These are phyloP conservation scores for Phytophthora fragariae DNA, from an alignment of 352 stramenopile species.

Conservation along the genomic window DNA sequence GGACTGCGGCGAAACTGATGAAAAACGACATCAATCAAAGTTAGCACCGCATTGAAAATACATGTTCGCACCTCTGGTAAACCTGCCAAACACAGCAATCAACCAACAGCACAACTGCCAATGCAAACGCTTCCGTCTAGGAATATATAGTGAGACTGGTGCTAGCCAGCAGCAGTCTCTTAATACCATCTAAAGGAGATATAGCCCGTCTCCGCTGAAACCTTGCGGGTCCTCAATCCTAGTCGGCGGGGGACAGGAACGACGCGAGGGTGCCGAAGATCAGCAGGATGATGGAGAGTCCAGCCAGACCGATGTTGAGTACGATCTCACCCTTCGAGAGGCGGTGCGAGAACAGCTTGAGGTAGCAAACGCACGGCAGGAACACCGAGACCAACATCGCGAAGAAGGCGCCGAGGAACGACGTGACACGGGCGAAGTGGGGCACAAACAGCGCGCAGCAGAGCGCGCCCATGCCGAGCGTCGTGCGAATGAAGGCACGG, in stretches of 20 bases:
- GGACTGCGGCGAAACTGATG: constrained; percentile 9
- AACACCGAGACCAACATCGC: constrained; percentile 87
- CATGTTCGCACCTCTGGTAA: background rate
- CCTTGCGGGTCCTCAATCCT: constrained; percentile 10
- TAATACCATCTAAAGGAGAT: constrained; percentile 25
- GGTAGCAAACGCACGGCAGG: constrained; percentile 85
- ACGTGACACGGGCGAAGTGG: constrained; percentile 86
- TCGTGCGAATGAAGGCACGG: constrained; percentile 70
- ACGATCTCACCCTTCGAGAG: constrained; percentile 58
- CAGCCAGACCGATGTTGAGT: constrained; percentile 65
- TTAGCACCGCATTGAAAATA: background rate
- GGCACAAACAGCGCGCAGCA: constrained; percentile 79
- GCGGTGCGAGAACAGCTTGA: constrained; percentile 78
- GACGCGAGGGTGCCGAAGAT: constrained; percentile 81
- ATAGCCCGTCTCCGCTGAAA: background rate
- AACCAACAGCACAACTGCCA: too few species aligned
- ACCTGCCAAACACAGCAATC: too few species aligned
- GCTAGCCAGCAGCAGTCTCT: constrained; percentile 21
- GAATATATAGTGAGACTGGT: constrained; percentile 28
- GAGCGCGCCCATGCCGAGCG: constrained; percentile 59
- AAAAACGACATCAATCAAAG: background rate
- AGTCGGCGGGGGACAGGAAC: constrained; percentile 77
- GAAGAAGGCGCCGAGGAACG: constrained; percentile 88
- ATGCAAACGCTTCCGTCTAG: constrained; percentile 25
- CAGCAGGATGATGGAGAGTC: constrained; percentile 72